Evolutionary conservation across 805 yeast species (phyloP).

Genomic region (Pichia nakasei): DNA sequence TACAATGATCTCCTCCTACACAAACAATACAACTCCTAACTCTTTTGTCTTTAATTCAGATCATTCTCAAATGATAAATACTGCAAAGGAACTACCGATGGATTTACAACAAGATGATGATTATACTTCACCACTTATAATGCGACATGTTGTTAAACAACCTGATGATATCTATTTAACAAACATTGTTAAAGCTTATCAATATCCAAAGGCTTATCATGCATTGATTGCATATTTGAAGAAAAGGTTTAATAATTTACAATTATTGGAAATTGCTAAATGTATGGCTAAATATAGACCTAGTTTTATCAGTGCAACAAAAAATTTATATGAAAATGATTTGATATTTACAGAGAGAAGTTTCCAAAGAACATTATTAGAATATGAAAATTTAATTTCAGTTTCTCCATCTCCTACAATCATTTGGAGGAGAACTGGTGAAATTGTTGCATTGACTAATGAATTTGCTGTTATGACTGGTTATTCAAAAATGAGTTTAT

Average conservation of each 20-base stretch:
- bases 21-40: constrained; percentile 27
- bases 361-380: constrained; percentile 47
- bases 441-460: constrained; percentile 68
- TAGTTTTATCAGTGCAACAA: constrained; percentile 67
- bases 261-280: constrained; percentile 38
- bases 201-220: constrained; percentile 57
- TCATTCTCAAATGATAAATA: constrained; percentile 44
- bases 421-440: constrained; percentile 83
- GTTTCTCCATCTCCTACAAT: constrained; percentile 71
- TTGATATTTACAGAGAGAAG: constrained; percentile 52
- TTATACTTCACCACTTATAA: constrained; percentile 48
- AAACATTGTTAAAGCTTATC: constrained; percentile 38
- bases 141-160: constrained; percentile 47
- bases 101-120: constrained; percentile 31
- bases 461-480: constrained; percentile 68
- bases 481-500: constrained; percentile 45
- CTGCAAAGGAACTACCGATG: constrained; percentile 34
- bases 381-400: constrained; percentile 45
- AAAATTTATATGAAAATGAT: constrained; percentile 64
- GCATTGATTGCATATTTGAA: constrained; percentile 48
- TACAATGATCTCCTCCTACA: constrained; percentile 26
- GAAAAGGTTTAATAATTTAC: constrained; percentile 36
- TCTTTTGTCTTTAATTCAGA: constrained; percentile 43
- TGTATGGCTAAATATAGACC: constrained; percentile 63
- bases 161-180: constrained; percentile 42